Percentiles rank a stretch among this genome's conserved stretches.
Conservation (phyloP, 2,329 filamentous ascomycete genomes). For the Acrocalymma vagum region DNA sequence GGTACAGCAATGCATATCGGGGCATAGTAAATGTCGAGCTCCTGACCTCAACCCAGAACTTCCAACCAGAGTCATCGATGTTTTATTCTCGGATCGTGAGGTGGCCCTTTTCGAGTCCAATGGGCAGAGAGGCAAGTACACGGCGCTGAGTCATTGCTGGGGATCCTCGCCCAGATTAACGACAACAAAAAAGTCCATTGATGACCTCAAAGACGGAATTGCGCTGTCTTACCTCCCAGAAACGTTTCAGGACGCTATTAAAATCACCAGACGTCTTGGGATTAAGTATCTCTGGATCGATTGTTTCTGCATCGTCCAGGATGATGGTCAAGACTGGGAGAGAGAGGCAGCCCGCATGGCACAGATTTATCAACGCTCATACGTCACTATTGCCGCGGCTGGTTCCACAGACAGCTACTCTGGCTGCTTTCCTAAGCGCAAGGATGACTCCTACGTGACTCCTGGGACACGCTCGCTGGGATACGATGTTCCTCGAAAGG, state of each 20-base stretch:
- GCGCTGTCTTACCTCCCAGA: neutral
- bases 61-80: conserved; percentile 16
- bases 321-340: neutral
- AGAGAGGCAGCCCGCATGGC: neutral
- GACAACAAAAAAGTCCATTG: neutral
- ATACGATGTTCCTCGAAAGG: too few species aligned
- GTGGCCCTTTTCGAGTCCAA: conserved; percentile 11
- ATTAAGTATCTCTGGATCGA: conserved; percentile 1
- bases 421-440: neutral
- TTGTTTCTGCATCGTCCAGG: neutral
- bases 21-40: too few species aligned
- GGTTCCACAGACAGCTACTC: conserved; percentile 59
- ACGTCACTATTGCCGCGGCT: conserved; percentile 56
- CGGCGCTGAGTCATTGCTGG: conserved; percentile 3
- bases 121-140: conserved; percentile 6
- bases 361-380: neutral
- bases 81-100: conserved; percentile 2
- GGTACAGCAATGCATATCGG: too few species aligned
- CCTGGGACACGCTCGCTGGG: too few species aligned
- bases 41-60: conserved; percentile 4
- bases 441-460: too few species aligned
- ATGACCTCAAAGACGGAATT: neutral
- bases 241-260: conserved; percentile 1
- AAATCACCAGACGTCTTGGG: neutral
- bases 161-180: neutral